Evolutionary conservation across 345 rosid species (phyloP), one percentile per base, ranked within the genome.

Genomic region (thale cress (Arabidopsis thaliana)): DNA sequence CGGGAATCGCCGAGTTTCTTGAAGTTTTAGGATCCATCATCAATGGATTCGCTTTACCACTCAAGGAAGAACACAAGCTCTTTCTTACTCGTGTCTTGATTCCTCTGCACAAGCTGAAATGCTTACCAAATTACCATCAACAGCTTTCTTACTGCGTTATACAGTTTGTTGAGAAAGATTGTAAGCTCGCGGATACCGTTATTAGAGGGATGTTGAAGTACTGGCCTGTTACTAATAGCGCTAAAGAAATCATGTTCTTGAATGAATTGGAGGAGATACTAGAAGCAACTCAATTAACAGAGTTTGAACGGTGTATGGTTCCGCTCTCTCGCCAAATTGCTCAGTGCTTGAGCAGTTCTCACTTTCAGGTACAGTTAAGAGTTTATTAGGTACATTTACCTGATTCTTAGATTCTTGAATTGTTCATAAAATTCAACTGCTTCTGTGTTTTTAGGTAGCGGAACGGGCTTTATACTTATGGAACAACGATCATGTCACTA

Each of bases 161-260:
- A 0, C 98, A 93, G 81, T 93, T 93, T 71, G 97, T 93, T 42
- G 96, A 91, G 84, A 93, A 93, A 82, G 98, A 93, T 50, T 77
- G 80, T 82, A 91, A 88, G 88, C 98, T 93, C 60, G 89, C 93
- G 2, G 97, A 93, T 75, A 83, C 89, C 0, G 86, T 91, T 9
- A 87, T 91, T 62, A 82, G 87, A 82, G 96, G 93, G 51, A 76
- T 93, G 14, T 81, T 93, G 41, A 93, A 93, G 83, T 93, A 88
- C 70, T 93, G 97, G 98, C 98, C 97, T 1, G 65, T 91, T 62
- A 88, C 95, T 56, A 93, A 91, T 75, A 91, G 97, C 78, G 87
- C 97, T 48, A 93, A 93, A 89, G 98, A 91, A 73, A 94, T 91
- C 74, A 88, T 93, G 93, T 93, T 91, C 84, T 84, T 93, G 46